Evolutionary conservation across 495 filamentous ascomycete species (phyloP), one percentile per base, ranked within the genome.

Genomic region (Trichoderma asperelloides): DNA sequence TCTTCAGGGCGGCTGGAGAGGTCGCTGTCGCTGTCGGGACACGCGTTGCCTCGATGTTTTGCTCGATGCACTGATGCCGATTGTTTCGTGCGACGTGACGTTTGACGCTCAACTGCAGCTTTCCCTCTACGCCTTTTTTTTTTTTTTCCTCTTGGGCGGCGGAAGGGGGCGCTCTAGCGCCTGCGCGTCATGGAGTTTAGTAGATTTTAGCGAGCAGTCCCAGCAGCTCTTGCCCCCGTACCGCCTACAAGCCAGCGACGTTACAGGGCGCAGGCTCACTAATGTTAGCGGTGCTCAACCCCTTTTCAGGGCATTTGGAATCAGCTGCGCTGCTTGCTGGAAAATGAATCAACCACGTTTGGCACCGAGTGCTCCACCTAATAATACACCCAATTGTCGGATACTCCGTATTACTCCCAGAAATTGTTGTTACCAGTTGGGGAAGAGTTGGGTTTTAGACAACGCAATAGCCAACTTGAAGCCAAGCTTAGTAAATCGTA

Each of bases 41-140:
- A 43, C 33, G 33, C 33, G 33, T 64, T 64, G 33, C 40, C 33
- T 64, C 62, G 62, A 64, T 41, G 33, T 39, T 41, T 39, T 25
- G 33, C 33, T 64, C 30, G 55, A 60, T 60, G 55, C 55, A 60
- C 62, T 33, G 33, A 43, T 64, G 33, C 33, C 62, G 62, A 40
- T 49, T 65, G 64, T 49, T 65, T 65, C 43, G 40, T 65, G 64
- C 33, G 62, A 64, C 62, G 62, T 64, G 62, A 64, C n/a, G 33
- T 41, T 37, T 63, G 62, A 27, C 33, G 15, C 33, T 60, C 55
- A 60, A 60, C 55, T 55, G 55, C 16, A 18, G 27, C 27, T 60
- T 12, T 18, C 55, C 23, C 7, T 60, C 47, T 8, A 21, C 21
- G 47, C 47, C 21, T n/a, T n/a, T 51, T 51, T 51, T 51, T 51